A percentile compares a stretch with the other conserved stretches of the same genome.
Conservation (phyloP, 305 asterid species). For the Nicotiana rustica region DNA sequence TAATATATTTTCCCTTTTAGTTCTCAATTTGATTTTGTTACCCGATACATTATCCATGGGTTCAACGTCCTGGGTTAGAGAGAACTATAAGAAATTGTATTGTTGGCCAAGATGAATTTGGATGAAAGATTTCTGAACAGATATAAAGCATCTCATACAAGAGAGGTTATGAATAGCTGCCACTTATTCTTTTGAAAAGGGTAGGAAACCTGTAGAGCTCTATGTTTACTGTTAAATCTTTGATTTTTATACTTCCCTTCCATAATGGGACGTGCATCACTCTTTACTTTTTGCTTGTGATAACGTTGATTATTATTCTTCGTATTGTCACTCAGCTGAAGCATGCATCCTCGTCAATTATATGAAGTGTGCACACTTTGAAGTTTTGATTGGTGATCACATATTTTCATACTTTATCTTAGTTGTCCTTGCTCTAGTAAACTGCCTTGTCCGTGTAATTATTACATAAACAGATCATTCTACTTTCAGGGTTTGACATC, state of each 20-base stretch:
- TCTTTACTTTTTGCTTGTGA: constrained; percentile 20
- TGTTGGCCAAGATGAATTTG: background rate
- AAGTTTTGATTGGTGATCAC: constrained; percentile 1
- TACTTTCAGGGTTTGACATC: constrained; percentile 74
- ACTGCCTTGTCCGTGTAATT: constrained; percentile 10
- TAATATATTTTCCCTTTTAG: background rate
- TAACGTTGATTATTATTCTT: background rate
- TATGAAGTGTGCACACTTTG: background rate
- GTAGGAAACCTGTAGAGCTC: constrained; percentile 6
- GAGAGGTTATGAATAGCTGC: background rate
- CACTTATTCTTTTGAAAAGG: constrained; percentile 1
- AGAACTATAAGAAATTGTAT: background rate
- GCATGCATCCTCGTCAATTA: background rate
- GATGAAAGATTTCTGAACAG: constrained; percentile 14
- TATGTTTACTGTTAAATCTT: background rate
- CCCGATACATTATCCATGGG: background rate
- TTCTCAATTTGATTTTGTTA: constrained; percentile 8
- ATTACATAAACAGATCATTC: constrained; percentile 17
- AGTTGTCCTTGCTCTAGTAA: constrained; percentile 22
- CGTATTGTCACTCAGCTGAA: constrained; percentile 1
- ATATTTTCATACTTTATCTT: constrained; percentile 12
- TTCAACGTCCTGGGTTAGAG: background rate
- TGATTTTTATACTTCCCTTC: constrained; percentile 13
- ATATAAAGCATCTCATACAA: background rate
- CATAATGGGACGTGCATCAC: background rate